Evolutionary conservation across 129 eudicot genomes (phyloP), one percentile per base, ranked within the genome.

Genomic region (Helichrysum umbraculigerum): DNA sequence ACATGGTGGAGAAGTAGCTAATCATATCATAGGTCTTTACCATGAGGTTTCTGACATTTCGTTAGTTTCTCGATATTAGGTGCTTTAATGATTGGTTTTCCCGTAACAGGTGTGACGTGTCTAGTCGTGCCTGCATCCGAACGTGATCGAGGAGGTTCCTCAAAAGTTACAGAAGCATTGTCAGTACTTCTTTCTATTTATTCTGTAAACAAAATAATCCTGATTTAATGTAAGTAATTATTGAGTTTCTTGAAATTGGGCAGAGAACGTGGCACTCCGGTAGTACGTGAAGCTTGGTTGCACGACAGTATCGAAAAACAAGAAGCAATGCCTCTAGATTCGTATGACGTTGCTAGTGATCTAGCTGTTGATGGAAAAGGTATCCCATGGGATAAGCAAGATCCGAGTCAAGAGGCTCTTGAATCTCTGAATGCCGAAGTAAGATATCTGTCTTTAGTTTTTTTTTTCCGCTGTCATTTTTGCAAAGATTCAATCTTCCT

Each of bases 251-350:
- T 20, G 70, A 66, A 30, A 63, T 6, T 65, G 52, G 17, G 20
- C 79, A 95, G 99, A 76, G 97, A 95, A 32, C 82, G 86, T 19
- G 87, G 82, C 5, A 79, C 87, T 72, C 90, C 97, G 0, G 88
- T 91, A 7, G 92, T 91, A 10, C 87, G 90, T 28, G 99, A 95
- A 78, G 87, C 91, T 51, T 95, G 99, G 99, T 60, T 95, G 51
- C 51, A 2, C 15, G 99, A 95, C 15, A 78, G 96, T 72, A 94
- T 91, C 16, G 85, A 91, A 61, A 91, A 91, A 66, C 77, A 77
- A 29, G 86, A 79, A 51, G 72, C 87, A 20, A 87, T 76, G 72
- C 85, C 94, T 10, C 2, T 91, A 61, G 99, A 86, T 61, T 91
- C 89, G 10, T 93, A 95, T 79, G 92, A 88, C 68, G 73, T 89